Conservation (phyloP, 2,329 filamentous ascomycete species). For the Delphinella strobiligena region DNA sequence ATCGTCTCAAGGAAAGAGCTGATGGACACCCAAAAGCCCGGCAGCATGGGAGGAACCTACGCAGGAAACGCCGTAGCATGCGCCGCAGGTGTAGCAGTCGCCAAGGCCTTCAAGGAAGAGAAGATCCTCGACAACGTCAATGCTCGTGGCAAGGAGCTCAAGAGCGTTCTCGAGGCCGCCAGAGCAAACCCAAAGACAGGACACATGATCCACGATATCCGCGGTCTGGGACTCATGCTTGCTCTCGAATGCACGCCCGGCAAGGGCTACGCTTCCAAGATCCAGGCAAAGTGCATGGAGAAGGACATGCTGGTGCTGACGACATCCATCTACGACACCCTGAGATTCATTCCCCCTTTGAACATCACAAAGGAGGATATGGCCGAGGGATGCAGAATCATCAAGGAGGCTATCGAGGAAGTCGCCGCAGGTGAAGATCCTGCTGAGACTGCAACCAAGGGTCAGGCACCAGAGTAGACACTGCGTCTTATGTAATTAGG, state of each 20-base stretch:
- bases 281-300: conserved; percentile 28
- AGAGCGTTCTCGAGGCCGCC: conserved; percentile 15
- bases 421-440: conserved; percentile 18
- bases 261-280: conserved; percentile 22
- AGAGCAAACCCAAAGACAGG: conserved; percentile 16
- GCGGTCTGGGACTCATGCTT: conserved; percentile 28
- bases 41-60: conserved; percentile 27
- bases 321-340: conserved; percentile 28
- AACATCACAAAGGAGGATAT: conserved; percentile 28
- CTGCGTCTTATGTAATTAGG: background rate
- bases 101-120: conserved; percentile 25
- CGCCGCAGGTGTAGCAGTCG: conserved; percentile 24
- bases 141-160: conserved; percentile 18
- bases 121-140: conserved; percentile 25
- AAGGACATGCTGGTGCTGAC: conserved; percentile 27
- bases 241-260: conserved; percentile 25
- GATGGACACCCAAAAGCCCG: conserved; percentile 25
- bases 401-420: conserved; percentile 24
- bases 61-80: conserved; percentile 26
- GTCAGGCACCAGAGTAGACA: conserved; percentile 11
- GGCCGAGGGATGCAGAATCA: conserved; percentile 23
- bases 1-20: conserved; percentile 22
- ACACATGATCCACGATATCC: conserved; percentile 25
- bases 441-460: conserved; percentile 11
- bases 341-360: conserved; percentile 27